Evolutionary conservation across 495 filamentous ascomycete species (phyloP), one percentile per base, ranked within the genome.

Genomic region (Penicillium taxi): DNA sequence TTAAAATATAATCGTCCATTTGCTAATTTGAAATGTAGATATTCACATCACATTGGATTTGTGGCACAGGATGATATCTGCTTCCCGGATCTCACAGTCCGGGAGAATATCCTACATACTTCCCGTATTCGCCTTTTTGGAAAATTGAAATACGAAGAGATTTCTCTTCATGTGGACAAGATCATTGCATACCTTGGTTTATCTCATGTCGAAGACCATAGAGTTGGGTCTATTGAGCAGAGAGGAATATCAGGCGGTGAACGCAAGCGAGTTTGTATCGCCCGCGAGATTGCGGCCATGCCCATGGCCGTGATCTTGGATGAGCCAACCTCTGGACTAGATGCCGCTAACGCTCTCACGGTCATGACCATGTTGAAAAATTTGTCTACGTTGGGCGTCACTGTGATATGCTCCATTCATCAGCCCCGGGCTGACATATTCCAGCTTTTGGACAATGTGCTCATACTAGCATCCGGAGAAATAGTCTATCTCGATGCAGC

Each of bases 241-340:
- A 80, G 83, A 9, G 84, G 84, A 39, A 70, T 87, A 15, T 81
- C 75, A 11, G 84, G 83, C 18, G 84, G 84, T 13, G 82, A 89
- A 54, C 63, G 81, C 13, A 87, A 86, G 59, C 74, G 67, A 16
- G 47, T 54, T 1, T 39, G 18, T 15, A 50, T 56, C 23, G 53
- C 43, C 13, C 35, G 69, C 38, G 63, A 65, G 36, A 71, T 86
- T 62, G 66, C 78, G 25, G 79, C 78, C 6, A 77, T 78, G 33
- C 78, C 75, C 12, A 73, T 72, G 35, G 63, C 86, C 12, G 66
- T 73, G 26, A 79, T 73, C 6, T 85, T 81, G 78, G 84, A 87
- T 51, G 85, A 88, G 58, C 75, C 70, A 23, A 85, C 82, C 3
- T 72, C 84, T 31, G 83, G 84, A 14, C 65, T 87, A n/a, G 83